These are phyloP conservation scores for Daucus carota DNA, from an alignment of 129 eudicot genomes.

Conservation along the genomic window DH1_v3.0 NC_030388.2:14196501-14197000, in stretches of 20 bases:
- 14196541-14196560: too few relatives aligned
- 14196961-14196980: slow-evolving; percentile 97
- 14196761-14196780: too few relatives aligned
- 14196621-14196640: background rate
- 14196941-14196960: slow-evolving; percentile 94
- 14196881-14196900: slow-evolving; percentile 65
- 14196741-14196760: too few relatives aligned
- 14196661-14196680: background rate
- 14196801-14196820: too few relatives aligned
- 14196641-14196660: background rate
- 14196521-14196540: too few relatives aligned
- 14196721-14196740: too few relatives aligned
- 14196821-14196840: too few relatives aligned
- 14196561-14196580: background rate
- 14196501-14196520: too few relatives aligned
- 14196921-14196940: slow-evolving; percentile 90
- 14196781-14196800: too few relatives aligned
- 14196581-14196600: background rate
- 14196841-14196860: too few relatives aligned
- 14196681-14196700: background rate
- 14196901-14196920: slow-evolving; percentile 74
- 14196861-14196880: too few relatives aligned
- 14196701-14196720: too few relatives aligned
- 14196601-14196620: background rate
- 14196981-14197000: slow-evolving; percentile 60